Evolutionary conservation across 371 early-diverging fungal genomes (phyloP), one percentile per base, ranked within the genome.

Genomic region (Blakeslea trispora): DNA sequence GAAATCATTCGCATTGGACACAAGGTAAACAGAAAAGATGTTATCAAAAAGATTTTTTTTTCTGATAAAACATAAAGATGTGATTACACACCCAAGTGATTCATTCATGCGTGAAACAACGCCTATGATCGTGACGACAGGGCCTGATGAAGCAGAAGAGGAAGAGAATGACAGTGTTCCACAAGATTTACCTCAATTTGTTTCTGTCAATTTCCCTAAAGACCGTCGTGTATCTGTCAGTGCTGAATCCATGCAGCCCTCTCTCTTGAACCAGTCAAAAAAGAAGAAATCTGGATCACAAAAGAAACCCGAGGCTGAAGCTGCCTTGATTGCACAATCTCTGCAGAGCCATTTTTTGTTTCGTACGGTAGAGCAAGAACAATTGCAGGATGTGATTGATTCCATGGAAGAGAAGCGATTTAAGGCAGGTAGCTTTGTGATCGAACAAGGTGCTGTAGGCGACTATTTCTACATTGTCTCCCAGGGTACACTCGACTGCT

Each of bases 381-480:
- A 61, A 37, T 45, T 46, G 8, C 21, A 46, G 17, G 55, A 61
- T 22, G 52, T 61, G 0, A 55, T 61, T 32, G 55, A 55, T 22
- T 45, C 42, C 89, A 93, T 96, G 94, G 83, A 86, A 43, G 94
- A 96, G 72, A 92, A 91, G 71, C 66, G 69, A 10, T 88, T 93
- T 39, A 24, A 55, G 28, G 35, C 77, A n/a, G 90, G 88, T 23
- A 89, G 87, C 63, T 80, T 72, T 41, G 86, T 99, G 23, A 95
- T 97, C 57, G 83, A 79, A 47, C 97, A 99, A 75, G 98, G 96
- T 44, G 97, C 87, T 37, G 89, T 90, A n/a, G 97, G 95, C 37
- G 96, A 94, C 79, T 95, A 82, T 74, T 97, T 97, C 69, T 98
- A 97, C 71, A 90, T 95, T 17, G 95, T 97, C 24, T 97, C 97